Conservation (phyloP, 345 rosid genomes). For the Ailanthus altissimus region DNA sequence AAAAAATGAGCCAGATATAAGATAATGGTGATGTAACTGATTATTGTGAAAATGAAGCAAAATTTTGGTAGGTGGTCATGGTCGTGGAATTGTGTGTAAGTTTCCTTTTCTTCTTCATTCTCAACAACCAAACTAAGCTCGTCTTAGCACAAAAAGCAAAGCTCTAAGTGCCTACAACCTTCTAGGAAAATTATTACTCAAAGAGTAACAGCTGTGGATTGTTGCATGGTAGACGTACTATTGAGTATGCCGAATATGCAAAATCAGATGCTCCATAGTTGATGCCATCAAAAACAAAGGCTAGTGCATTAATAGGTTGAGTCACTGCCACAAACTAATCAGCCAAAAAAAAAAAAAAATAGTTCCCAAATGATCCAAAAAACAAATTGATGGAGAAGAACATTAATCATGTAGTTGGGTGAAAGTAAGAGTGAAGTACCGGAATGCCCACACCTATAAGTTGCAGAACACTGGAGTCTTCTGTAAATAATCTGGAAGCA, state of each 20-base stretch:
- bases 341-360: constrained; percentile 1
- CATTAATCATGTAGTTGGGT: constrained; percentile 1
- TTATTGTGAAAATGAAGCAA: constrained; percentile 4
- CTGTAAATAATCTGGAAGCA: constrained; percentile 48
- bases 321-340: constrained; percentile 58
- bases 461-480: constrained; percentile 38
- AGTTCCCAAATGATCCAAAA: constrained; percentile 1
- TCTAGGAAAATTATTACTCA: not conserved
- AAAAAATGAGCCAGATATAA: not conserved
- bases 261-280: constrained; percentile 71
- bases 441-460: constrained; percentile 53
- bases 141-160: not conserved
- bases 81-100: not conserved
- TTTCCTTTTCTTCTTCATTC: not conserved
- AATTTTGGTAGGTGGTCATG: not conserved
- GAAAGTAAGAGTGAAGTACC: constrained; percentile 28
- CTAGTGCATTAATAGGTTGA: constrained; percentile 67
- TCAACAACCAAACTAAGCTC: not conserved
- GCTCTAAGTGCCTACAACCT: too few species aligned
- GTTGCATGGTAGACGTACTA: constrained; percentile 41
- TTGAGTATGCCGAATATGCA: constrained; percentile 62
- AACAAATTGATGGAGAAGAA: not conserved
- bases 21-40: not conserved
- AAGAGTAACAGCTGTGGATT: not conserved
- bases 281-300: constrained; percentile 69